Conservation (phyloP, 75 land plant species). For the Sequoia sempervirens region DNA sequence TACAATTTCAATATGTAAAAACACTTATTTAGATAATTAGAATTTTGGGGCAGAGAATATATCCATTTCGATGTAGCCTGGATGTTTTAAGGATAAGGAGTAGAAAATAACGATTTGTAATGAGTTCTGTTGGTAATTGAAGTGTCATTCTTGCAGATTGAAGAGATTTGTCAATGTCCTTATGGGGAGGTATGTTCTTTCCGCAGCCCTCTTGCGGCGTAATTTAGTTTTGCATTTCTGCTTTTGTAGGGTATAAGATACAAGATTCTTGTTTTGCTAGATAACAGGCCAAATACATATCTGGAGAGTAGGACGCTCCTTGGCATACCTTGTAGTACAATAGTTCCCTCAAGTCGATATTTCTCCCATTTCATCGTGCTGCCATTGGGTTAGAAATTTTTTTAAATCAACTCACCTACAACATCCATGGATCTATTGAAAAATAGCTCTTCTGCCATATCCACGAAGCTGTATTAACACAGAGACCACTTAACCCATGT, state of each 20-base stretch:
- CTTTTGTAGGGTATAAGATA: not conserved
- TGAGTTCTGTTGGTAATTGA: not conserved
- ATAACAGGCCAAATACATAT: not conserved
- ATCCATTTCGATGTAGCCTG: not conserved
- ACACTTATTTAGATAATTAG: not conserved
- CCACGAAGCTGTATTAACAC: not conserved
- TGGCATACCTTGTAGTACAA: not conserved
- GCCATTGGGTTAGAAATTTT: not conserved
- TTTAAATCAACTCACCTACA: not conserved
- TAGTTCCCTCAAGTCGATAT: not conserved
- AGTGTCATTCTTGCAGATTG: constrained; percentile 49
- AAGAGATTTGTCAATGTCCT: constrained; percentile 70
- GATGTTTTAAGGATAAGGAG: not conserved
- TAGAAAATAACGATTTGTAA: not conserved
- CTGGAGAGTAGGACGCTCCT: not conserved
- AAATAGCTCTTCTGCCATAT: not conserved
- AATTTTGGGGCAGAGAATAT: not conserved
- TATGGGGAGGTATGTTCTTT: constrained; percentile 66
- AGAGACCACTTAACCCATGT: not conserved
- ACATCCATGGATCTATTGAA: not conserved
- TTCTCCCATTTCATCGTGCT: not conserved
- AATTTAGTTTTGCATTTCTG: not conserved
- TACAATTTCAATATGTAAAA: not conserved
- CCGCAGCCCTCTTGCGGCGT: not conserved
- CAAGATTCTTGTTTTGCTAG: not conserved